A percentile compares a stretch with the other conserved stretches of the same genome.
phyloP scores from a whole-genome alignment of 305 asterid species.

The Fraxinus floribunda region DNA sequence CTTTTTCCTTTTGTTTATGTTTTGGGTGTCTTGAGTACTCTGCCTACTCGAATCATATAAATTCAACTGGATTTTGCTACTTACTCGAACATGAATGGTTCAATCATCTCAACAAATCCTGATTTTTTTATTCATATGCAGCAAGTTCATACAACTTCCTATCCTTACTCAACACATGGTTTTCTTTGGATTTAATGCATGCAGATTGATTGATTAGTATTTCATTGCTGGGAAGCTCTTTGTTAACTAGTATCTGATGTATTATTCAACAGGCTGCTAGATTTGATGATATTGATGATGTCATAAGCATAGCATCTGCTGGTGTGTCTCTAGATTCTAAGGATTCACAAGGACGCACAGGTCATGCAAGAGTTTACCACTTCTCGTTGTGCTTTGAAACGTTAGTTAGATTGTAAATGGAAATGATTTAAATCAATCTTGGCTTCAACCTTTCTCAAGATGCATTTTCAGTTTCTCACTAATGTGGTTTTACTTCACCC shows the following conservation, averaged over 20 bases:
- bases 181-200: not conserved
- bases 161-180: not conserved
- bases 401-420: not conserved
- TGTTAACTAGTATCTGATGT: conserved; percentile 7
- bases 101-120: not conserved
- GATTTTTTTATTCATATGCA: not conserved
- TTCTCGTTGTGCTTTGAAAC: not conserved
- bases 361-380: conserved; percentile 27
- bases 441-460: not conserved
- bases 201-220: not conserved
- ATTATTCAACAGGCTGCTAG: conserved; percentile 77
- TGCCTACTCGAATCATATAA: not conserved
- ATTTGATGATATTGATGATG: conserved; percentile 76
- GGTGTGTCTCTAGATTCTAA: conserved; percentile 73
- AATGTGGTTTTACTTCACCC: not conserved
- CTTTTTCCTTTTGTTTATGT: not conserved
- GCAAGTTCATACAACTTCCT: not conserved
- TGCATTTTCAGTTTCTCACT: not conserved
- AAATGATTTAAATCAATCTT: not conserved
- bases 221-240: conserved; percentile 9
- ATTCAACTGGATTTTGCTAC: not conserved
- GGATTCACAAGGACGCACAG: conserved; percentile 92
- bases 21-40: not conserved
- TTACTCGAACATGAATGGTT: not conserved
- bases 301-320: conserved; percentile 52